Base-by-base conservation (phyloP, 768 basidiomycete species). In the Mycena kentingensis region DNA sequence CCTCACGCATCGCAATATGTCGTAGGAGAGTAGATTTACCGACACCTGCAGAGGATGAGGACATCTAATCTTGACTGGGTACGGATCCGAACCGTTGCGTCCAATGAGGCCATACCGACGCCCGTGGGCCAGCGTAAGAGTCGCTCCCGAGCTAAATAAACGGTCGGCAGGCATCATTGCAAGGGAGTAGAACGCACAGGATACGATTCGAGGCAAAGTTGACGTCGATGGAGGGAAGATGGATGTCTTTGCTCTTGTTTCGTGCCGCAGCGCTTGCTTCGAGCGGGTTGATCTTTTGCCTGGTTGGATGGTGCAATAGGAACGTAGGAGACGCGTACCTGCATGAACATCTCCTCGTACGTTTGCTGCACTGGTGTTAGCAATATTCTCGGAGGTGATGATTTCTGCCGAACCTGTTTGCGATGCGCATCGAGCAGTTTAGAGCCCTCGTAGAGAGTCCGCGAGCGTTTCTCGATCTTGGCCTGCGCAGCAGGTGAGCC, bases 321-420 rank as follows among this genome's bases (percentile, higher is more conserved):
- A 43, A 31, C 53, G 19, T 7, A 16, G 24, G n/a, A 24, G 26
- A 49, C 38, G 49, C 27, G 46, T 46, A 86, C 93, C 80, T 97
- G 93, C 90, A 99, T 91, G 74, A 94, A 99, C 84, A 99, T 87
- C 66, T 99, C 97, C 66, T 98, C 96, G 72, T 98, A 98, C 18
- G 87, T 83, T 89, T 98, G 93, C 87, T 98, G 62, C 31, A 58
- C 26, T 5, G 44, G 18, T 26, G 52, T 16, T 48, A 48, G 39
- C 27, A 21, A 19, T 4, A 38, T 45, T 24, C 11, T 19, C 11
- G 51, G 46, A 62, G 27, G 56, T 19, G 34, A 16, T 46, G 31
- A 19, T 18, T 39, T 32, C 16, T 18, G 24, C 15, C 22, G 25
- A 34, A 60, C 90, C 77, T 94, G 93, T 73, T 93, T 94, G 69